Base-by-base conservation (phyloP, 2,329 filamentous ascomycete species). In the Aureobasidium lini region DNA sequence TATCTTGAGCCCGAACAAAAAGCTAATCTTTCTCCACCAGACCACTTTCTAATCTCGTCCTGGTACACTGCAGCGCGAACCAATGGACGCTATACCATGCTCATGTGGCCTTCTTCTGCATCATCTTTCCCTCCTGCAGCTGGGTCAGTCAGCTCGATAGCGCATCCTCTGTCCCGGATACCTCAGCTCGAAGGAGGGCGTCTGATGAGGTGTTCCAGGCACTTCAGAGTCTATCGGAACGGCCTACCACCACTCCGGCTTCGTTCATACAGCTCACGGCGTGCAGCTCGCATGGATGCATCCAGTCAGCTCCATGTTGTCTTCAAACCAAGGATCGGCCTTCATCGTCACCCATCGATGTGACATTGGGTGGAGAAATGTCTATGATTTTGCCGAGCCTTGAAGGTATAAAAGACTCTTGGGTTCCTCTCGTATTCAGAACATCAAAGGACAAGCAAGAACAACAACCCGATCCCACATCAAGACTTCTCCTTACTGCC, bases 81-180 rank as follows among this genome's bases (percentile, higher is more conserved):
- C 49, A 53, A 53, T 53, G 28, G 34, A 53, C 9, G 16, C 4
- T 28, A 56, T 56, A 36, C 16, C 52, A 44, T 44, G 52, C 40
- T 47, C 53, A 39, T 18, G 42, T 57, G 34, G 32, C 42, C 39
- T 42, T 23, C 7, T 6, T 23, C 18, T 29, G 39, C 31, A 56
- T 37, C n/a, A 10, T 56, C 23, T 44, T 28, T 6, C 16, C 5
- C 31, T 5, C 28, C 39, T 56, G 40, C 54, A 58, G 44, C 31
- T 34, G 18, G 15, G 36, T 49, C 54, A 28, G 44, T 49, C 54
- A 58, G 44, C 44, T 49, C 44, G 42, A 58, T 58, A 48, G 44
- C 44, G 54, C 54, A 58, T 48, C 54, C 54, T 48, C 15, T n/a
- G 16, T 9, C 13, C 32, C 29, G 9, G 4, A 57, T 31, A 9